Conservation (phyloP, 176 grass and related monocot genomes). For the Saccharum spontaneum region DNA sequence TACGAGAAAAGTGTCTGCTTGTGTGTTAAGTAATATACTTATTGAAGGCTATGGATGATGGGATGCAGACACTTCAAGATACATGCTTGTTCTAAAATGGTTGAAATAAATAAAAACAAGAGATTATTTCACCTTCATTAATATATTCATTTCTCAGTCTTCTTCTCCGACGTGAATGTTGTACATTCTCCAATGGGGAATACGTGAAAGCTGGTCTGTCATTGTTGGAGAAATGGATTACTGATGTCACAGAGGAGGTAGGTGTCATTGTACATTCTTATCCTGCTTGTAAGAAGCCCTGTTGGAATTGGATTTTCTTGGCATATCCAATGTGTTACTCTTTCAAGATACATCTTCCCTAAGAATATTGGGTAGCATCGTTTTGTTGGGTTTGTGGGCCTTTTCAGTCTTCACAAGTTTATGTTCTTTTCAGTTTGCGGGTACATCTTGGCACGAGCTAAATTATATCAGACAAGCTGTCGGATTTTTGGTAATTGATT, state of each 20-base stretch:
- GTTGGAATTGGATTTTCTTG: constrained; percentile 11
- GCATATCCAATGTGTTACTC: neutral
- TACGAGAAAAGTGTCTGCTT: constrained; percentile 5
- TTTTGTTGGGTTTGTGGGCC: neutral
- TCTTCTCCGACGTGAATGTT: constrained; percentile 93
- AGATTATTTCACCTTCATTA: constrained; percentile 21
- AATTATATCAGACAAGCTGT: constrained; percentile 98
- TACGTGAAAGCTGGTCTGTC: constrained; percentile 92
- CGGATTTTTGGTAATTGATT: constrained; percentile 82
- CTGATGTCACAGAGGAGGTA: constrained; percentile 86
- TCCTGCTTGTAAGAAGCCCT: constrained; percentile 10
- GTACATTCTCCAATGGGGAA: constrained; percentile 95
- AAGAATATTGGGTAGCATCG: neutral
- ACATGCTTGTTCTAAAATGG: constrained; percentile 7
- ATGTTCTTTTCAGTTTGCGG: constrained; percentile 68
- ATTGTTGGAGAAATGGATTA: constrained; percentile 93
- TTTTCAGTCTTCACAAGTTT: constrained; percentile 24
- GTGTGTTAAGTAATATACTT: constrained; percentile 1
- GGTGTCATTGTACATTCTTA: constrained; percentile 20
- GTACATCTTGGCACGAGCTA: constrained; percentile 96
- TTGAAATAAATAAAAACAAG: neutral
- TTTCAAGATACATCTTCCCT: neutral
- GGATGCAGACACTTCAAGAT: neutral
- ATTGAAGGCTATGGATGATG: neutral
- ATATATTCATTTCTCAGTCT: constrained; percentile 50